Evolutionary conservation across 2,329 filamentous ascomycete species (phyloP).

Genomic region (Monosporascus sp.): DNA sequence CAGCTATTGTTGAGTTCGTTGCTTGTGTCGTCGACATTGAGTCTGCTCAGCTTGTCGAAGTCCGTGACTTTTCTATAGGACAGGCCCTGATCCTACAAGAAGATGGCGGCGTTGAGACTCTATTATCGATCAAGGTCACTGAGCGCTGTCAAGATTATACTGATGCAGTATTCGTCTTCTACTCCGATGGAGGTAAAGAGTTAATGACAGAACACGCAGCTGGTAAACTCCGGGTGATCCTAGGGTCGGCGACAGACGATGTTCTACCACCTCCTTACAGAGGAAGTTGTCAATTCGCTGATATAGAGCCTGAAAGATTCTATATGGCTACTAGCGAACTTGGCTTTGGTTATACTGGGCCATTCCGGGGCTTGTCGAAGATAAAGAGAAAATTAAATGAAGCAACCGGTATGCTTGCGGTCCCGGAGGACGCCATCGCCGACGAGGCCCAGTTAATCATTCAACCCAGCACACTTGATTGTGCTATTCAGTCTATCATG

Average conservation of each 20-base stretch:
- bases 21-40: neutral
- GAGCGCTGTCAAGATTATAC: neutral
- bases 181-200: neutral
- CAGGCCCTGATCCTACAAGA: neutral
- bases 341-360: neutral
- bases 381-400: slow-evolving; percentile 1
- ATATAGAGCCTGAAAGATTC: neutral
- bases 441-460: slow-evolving; percentile 1
- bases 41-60: neutral
- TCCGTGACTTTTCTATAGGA: neutral
- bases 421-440: neutral
- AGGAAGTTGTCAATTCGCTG: neutral
- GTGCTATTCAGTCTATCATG: slow-evolving; percentile 7
- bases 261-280: neutral
- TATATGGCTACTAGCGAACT: neutral
- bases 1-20: neutral
- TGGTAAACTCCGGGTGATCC: neutral
- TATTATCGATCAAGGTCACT: neutral
- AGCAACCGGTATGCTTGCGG: neutral
- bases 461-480: slow-evolving; percentile 7
- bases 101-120: neutral
- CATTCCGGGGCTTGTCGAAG: neutral
- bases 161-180: neutral
- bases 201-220: neutral
- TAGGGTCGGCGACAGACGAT: neutral